Evolutionary conservation across 306 rosid genomes (phyloP).

Genomic region (Neltuma alba): DNA sequence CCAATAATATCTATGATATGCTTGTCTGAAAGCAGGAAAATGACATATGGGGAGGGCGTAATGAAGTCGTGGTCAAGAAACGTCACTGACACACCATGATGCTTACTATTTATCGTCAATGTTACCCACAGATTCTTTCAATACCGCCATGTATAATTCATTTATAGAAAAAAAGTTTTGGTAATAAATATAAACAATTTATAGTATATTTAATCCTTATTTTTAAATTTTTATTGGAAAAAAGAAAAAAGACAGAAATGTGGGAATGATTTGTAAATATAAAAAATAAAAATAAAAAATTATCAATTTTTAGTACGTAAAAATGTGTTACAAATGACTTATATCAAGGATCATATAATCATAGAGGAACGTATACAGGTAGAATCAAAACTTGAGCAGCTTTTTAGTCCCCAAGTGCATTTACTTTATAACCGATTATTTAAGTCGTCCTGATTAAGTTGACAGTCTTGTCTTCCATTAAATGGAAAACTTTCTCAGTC

Average conservation of each 20-base stretch:
- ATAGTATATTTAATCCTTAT: no score
- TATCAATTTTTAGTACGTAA: no score
- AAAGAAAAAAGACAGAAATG: no score
- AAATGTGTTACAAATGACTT: no score
- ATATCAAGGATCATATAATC: no score
- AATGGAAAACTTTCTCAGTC: background rate
- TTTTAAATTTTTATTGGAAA: no score
- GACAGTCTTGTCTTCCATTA: constrained; percentile 12
- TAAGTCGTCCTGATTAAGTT: background rate
- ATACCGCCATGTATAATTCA: no score
- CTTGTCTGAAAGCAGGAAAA: background rate
- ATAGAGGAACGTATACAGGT: no score
- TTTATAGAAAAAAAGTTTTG: no score
- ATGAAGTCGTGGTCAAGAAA: background rate
- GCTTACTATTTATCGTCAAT: background rate
- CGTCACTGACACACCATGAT: background rate
- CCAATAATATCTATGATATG: background rate
- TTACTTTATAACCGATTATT: background rate
- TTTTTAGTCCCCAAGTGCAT: background rate
- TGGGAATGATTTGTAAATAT: no score
- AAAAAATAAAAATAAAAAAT: no score
- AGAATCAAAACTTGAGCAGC: constrained; percentile 4
- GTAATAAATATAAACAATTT: no score
- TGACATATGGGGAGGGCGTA: background rate
- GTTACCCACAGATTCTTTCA: background rate